A percentile compares a stretch with the other conserved stretches of the same genome.
Conservation (phyloP, 768 basidiomycete species). For the Amanita polypyramis region DNA sequence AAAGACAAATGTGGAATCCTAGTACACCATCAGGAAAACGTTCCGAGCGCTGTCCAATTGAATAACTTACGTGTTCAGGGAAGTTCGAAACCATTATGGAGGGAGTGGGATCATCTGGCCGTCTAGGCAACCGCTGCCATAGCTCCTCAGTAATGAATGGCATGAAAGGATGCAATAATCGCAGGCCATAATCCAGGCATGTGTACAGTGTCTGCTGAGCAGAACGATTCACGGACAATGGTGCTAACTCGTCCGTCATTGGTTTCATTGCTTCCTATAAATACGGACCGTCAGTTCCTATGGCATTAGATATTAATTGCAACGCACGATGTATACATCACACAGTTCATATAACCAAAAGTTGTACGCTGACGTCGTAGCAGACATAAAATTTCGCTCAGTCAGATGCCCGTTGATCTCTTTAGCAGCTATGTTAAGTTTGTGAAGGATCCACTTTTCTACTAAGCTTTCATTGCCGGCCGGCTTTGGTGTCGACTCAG, state of each 20-base stretch:
- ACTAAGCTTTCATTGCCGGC: constrained; percentile 87
- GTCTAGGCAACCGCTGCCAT: constrained; percentile 90
- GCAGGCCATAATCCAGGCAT: constrained; percentile 84
- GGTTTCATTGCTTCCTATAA: constrained; percentile 96
- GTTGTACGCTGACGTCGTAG: constrained; percentile 75
- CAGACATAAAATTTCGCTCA: constrained; percentile 87
- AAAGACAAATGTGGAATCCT: constrained; percentile 56
- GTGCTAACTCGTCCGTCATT: constrained; percentile 76
- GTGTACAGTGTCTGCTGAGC: constrained; percentile 96
- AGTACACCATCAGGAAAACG: neutral
- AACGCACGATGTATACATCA: constrained; percentile 90
- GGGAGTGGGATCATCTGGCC: constrained; percentile 69
- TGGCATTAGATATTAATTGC: neutral
- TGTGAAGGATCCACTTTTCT: constrained; percentile 93
- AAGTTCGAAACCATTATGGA: constrained; percentile 87
- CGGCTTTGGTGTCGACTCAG: constrained; percentile 58
- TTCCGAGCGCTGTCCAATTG: neutral
- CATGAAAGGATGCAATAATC: constrained; percentile 96
- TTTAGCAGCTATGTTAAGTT: constrained; percentile 71
- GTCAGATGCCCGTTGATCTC: constrained; percentile 69
- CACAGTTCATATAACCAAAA: constrained; percentile 99
- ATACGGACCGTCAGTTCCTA: neutral
- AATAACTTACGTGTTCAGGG: constrained; percentile 66
- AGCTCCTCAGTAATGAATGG: constrained; percentile 98
- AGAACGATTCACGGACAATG: constrained; percentile 54